phyloP scores from a whole-genome alignment of 1,139 yeast genomes.

The Saccharomycopsis hybrid region DNA sequence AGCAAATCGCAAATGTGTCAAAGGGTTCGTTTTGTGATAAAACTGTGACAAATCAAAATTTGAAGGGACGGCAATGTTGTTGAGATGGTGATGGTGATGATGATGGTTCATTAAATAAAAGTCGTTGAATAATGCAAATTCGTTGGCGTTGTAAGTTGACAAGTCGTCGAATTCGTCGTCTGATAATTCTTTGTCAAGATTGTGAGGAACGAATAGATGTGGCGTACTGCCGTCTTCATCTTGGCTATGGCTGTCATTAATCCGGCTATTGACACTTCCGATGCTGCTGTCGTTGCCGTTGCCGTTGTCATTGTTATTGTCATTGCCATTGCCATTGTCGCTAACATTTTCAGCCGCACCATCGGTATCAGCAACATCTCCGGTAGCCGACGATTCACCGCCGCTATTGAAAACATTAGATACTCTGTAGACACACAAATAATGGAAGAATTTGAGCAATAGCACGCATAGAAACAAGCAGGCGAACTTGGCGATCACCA shows the following conservation, averaged over 20 bases:
- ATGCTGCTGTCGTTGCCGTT: neutral
- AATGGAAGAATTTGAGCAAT: constrained; percentile 19
- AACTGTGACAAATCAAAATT: neutral
- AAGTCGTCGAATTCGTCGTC: constrained; percentile 19
- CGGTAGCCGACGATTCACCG: neutral
- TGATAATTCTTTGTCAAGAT: neutral
- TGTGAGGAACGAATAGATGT: neutral
- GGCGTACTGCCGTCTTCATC: neutral
- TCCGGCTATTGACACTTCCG: neutral
- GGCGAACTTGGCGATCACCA: constrained; percentile 10
- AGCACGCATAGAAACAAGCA: constrained; percentile 16
- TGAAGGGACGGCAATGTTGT: neutral
- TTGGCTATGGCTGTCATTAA: no score
- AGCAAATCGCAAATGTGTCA: constrained; percentile 20
- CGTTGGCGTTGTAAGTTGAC: constrained; percentile 5
- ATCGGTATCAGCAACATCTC: neutral
- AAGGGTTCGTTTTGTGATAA: constrained; percentile 9
- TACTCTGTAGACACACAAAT: constrained; percentile 19
- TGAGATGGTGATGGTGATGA: neutral
- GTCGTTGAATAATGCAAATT: neutral
- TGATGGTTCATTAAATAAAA: neutral
- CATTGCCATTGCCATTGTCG: neutral
- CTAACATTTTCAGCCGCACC: neutral
- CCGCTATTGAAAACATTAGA: constrained; percentile 11
- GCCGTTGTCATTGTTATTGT: neutral